These are phyloP conservation scores for Sanghuangporus weigelae DNA, from an alignment of 1,284 basidiomycete genomes.

Conservation along the genomic window DNA sequence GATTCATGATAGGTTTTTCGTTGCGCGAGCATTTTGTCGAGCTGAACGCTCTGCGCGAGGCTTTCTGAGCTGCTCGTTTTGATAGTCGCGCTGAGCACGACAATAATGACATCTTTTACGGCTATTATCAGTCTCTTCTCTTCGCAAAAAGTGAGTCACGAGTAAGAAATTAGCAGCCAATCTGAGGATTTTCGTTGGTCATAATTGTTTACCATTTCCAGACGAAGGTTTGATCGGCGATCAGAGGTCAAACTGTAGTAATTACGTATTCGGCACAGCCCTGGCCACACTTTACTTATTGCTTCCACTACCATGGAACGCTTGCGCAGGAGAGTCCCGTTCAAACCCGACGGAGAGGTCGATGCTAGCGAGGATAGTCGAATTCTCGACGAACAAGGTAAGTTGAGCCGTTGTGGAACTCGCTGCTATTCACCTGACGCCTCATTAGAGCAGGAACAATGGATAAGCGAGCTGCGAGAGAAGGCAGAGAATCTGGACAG, in stretches of 20 bases:
- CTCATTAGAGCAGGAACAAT: constrained; percentile 13
- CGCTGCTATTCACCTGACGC: background rate
- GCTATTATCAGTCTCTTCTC: too few relatives aligned
- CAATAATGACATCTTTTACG: constrained; percentile 1
- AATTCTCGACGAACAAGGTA: constrained; percentile 15
- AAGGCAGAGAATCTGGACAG: background rate
- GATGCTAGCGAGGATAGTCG: background rate
- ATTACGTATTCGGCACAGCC: background rate
- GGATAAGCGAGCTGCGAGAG: constrained; percentile 3
- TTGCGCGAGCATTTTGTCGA: constrained; percentile 18
- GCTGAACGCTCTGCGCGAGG: constrained; percentile 2
- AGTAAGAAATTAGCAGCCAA: background rate
- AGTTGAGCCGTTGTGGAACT: background rate
- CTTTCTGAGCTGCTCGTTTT: constrained; percentile 1
- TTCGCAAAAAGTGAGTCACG: background rate
- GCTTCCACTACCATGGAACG: background rate
- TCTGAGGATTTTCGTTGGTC: constrained; percentile 4
- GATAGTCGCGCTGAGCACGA: constrained; percentile 5
- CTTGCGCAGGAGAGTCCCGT: constrained; percentile 12
- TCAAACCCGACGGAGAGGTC: constrained; percentile 1
- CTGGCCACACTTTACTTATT: background rate
- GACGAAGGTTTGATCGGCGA: background rate
- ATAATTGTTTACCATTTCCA: background rate
- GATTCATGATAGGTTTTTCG: constrained; percentile 66
- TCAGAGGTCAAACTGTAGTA: background rate